These are phyloP conservation scores for Clonostachys rosea DNA, from an alignment of 2,329 filamentous ascomycete genomes.

Conservation along the genomic window DNA sequence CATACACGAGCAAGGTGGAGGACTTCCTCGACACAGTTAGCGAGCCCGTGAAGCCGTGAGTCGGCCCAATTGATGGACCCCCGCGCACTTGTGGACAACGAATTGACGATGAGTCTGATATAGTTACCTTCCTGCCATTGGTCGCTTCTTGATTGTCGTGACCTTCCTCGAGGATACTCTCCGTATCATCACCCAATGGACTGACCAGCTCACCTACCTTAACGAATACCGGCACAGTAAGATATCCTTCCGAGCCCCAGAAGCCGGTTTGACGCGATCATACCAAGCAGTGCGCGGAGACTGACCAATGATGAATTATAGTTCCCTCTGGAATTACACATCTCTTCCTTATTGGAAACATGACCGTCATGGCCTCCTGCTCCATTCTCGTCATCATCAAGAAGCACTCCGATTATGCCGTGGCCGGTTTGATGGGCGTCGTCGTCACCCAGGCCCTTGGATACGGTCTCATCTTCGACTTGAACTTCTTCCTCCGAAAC, in stretches of 20 bases:
- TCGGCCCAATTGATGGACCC: slow-evolving; percentile 5
- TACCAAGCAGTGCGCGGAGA: not conserved
- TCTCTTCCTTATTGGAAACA: slow-evolving; percentile 86
- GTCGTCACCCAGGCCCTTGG: slow-evolving; percentile 91
- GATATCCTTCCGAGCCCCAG: slow-evolving; percentile 22
- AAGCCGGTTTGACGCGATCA: not conserved
- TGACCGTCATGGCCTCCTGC: slow-evolving; percentile 79
- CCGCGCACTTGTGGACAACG: not conserved
- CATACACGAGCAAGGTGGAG: slow-evolving; percentile 98
- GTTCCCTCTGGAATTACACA: slow-evolving; percentile 88
- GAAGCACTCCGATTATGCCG: slow-evolving; percentile 90
- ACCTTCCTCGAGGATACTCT: slow-evolving; percentile 97
- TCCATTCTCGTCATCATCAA: slow-evolving; percentile 85
- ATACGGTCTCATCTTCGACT: slow-evolving; percentile 96
- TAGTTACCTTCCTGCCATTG: slow-evolving; percentile 91
- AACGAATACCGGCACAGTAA: slow-evolving; percentile 90
- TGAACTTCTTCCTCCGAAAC: slow-evolving; percentile 99
- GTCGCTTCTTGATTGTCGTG: slow-evolving; percentile 95
- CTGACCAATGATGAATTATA: slow-evolving; percentile 27
- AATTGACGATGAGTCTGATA: slow-evolving; percentile 4
- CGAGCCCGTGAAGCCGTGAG: slow-evolving; percentile 89
- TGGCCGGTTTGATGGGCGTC: slow-evolving; percentile 82
- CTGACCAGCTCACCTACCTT: slow-evolving; percentile 88
- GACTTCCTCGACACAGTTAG: slow-evolving; percentile 82
- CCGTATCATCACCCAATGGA: slow-evolving; percentile 96